Conservation (phyloP, 2,329 filamentous ascomycete species). For the Pochonia chlamydosporia region DNA sequence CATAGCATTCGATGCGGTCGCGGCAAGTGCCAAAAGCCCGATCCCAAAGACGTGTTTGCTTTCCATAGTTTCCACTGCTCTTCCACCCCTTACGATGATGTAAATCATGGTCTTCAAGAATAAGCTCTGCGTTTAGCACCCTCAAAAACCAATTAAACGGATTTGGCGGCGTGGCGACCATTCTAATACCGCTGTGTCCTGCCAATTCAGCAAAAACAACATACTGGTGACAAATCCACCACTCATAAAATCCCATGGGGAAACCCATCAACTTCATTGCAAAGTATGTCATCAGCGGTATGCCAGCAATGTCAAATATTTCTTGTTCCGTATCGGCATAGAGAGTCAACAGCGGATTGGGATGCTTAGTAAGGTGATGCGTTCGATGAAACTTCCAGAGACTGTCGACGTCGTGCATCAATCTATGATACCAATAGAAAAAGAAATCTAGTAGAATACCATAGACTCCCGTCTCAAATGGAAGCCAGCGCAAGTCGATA, state of each 20-base stretch:
- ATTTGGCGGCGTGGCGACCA: conserved; percentile 5
- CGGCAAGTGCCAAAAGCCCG: conserved; percentile 7
- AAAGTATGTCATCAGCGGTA: conserved; percentile 8
- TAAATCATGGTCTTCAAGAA: conserved; percentile 9
- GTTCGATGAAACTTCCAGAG: conserved; percentile 10
- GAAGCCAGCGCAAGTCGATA: conserved; percentile 1
- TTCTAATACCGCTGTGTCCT: conserved; percentile 6
- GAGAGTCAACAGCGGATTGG: conserved; percentile 5
- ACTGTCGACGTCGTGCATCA: conserved; percentile 6
- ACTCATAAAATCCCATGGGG: conserved; percentile 9
- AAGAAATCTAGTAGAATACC: conserved; percentile 7
- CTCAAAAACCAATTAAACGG: conserved; percentile 7
- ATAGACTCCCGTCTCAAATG: conserved; percentile 4
- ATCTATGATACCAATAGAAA: conserved; percentile 11
- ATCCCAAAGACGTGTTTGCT: conserved; percentile 9
- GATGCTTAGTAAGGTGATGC: conserved; percentile 9
- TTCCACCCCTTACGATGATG: conserved; percentile 10
- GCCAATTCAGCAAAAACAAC: conserved; percentile 7
- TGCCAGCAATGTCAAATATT: conserved; percentile 6
- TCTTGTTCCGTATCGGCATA: conserved; percentile 9
- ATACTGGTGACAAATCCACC: conserved; percentile 10
- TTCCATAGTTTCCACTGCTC: conserved; percentile 8
- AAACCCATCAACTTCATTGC: conserved; percentile 7
- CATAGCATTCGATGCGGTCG: conserved; percentile 6
- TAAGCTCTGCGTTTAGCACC: conserved; percentile 2